Base-by-base conservation (phyloP, 306 rosid species). In the Canavalia gladiata region DNA sequence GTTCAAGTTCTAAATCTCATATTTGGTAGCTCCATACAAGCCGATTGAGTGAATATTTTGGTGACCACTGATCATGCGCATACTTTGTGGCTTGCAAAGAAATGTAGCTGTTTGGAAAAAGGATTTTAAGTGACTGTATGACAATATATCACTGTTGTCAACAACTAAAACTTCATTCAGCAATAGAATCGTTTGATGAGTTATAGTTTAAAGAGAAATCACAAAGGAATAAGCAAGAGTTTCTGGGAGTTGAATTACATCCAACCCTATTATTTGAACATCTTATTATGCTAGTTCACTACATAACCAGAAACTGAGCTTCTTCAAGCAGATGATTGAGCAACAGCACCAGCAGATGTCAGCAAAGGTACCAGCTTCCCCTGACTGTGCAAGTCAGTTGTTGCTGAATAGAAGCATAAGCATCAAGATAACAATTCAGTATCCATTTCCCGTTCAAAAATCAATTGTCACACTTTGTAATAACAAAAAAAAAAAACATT, bases 301-400 rank as follows among this genome's bases (percentile, higher is more conserved):
- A 5, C 35, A 57, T 74, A 56, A 46, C 28, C 49, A 33, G 80
- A 71, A 72, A 13, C 35, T 4, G 1, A 25, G 66, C 42, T 70
- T 72, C 66, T 74, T 75, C 81, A 88, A 25, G 90, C 75, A 76
- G 93, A 12, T 34, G 87, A 3, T 47, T 56, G 34, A n/a, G 87
- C 68, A 79, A 81, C 41, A 46, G 90, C 97, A 82, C 94, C 97
- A 33, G 92, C 96, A 59, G 89, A 80, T 28, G 90, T 79, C 74
- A 95, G 83, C 64, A 93, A 83, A 68, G 98, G 86, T 7, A 91
- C 72, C 88, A 95, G 85, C 84, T 92, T 86, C 68, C 96, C 98
- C 66, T 89, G 86, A 41, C 51, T 54, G 83, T 93, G 85, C 84
- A 93, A 35, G 3, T 49, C 87, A 7, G 65, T 78, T 13, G 98